A percentile compares a stretch with the other conserved stretches of the same genome.
Evolutionary conservation across 306 rosid species (phyloP).

Genomic region (Gillenia trifoliata): DNA sequence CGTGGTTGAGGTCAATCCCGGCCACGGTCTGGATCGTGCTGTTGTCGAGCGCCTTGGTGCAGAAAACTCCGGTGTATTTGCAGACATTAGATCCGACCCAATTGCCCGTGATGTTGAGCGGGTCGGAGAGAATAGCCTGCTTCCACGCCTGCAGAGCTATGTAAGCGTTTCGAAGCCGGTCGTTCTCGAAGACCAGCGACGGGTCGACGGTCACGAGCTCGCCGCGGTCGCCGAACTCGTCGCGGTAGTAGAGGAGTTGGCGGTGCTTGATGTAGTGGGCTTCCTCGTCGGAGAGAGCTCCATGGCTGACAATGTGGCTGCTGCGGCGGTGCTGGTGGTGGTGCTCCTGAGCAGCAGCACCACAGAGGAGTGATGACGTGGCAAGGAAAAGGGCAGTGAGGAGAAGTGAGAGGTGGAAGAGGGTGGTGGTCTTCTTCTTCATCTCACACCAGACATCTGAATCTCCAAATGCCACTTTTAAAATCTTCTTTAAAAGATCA

Average conservation of each 20-base stretch:
- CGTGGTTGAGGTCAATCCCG: constrained; percentile 93
- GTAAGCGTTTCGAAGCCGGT: constrained; percentile 59
- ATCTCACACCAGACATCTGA: constrained; percentile 87
- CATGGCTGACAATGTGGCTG: constrained; percentile 32
- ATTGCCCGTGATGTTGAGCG: constrained; percentile 38
- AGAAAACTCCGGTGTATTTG: constrained; percentile 56
- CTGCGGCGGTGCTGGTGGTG: not conserved
- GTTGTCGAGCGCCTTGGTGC: constrained; percentile 66
- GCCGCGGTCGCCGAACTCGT: constrained; percentile 78
- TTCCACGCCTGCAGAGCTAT: constrained; percentile 83
- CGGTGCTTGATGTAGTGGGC: constrained; percentile 62
- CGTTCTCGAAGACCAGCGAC: constrained; percentile 54
- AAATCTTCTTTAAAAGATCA: not conserved
- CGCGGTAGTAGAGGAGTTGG: constrained; percentile 80
- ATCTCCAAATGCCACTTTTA: constrained; percentile 29
- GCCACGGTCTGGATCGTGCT: constrained; percentile 63
- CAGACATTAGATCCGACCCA: constrained; percentile 88
- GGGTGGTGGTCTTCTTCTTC: constrained; percentile 56
- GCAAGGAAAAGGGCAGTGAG: constrained; percentile 21
- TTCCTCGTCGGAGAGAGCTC: constrained; percentile 48
- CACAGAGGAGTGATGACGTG: constrained; percentile 11
- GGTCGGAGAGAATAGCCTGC: constrained; percentile 83
- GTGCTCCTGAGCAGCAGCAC: not conserved
- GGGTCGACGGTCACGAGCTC: constrained; percentile 71
- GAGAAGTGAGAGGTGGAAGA: constrained; percentile 12